These are phyloP conservation scores for Alternaria sp. DNA, from an alignment of 2,329 filamentous ascomycete genomes.

Conservation along the genomic window DNA sequence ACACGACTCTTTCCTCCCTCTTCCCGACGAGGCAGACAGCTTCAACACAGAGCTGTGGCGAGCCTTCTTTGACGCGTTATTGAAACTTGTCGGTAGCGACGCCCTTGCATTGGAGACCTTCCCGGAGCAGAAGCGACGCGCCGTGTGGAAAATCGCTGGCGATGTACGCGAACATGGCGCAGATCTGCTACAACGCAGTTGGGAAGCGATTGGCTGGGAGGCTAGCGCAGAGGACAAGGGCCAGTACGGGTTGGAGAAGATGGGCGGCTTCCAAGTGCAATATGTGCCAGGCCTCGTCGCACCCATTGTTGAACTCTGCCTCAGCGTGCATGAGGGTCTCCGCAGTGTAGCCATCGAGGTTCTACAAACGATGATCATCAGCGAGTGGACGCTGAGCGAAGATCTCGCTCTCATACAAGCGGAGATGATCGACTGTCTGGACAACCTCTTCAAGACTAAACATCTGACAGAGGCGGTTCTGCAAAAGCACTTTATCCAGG, in stretches of 20 bases:
- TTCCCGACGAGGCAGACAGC: conserved; percentile 86
- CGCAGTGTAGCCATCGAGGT: conserved; percentile 90
- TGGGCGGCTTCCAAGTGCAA: conserved; percentile 97
- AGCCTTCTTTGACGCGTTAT: conserved; percentile 84
- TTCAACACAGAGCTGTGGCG: conserved; percentile 97
- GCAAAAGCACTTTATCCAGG: conserved; percentile 89
- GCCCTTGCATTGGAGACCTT: conserved; percentile 92
- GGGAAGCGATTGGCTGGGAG: conserved; percentile 98
- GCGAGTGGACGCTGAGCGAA: conserved; percentile 95
- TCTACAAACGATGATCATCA: conserved; percentile 96
- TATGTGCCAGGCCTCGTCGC: conserved; percentile 93
- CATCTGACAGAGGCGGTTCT: conserved; percentile 85
- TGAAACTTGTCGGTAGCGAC: conserved; percentile 88
- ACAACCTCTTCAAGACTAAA: conserved; percentile 87
- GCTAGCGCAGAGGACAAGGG: conserved; percentile 78
- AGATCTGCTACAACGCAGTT: conserved; percentile 80
- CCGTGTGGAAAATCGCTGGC: conserved; percentile 98
- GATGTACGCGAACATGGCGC: conserved; percentile 93
- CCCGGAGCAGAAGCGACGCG: conserved; percentile 92
- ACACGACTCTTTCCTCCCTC: conserved; percentile 81
- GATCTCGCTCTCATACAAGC: conserved; percentile 91
- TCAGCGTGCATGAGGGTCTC: conserved; percentile 93
- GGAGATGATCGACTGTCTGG: conserved; percentile 94
- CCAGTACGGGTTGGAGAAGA: conserved; percentile 78
- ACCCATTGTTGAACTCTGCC: conserved; percentile 89